These are phyloP conservation scores for Porcisia deanei DNA, from an alignment of 208 protist genomes.

Conservation along the genomic window DNA sequence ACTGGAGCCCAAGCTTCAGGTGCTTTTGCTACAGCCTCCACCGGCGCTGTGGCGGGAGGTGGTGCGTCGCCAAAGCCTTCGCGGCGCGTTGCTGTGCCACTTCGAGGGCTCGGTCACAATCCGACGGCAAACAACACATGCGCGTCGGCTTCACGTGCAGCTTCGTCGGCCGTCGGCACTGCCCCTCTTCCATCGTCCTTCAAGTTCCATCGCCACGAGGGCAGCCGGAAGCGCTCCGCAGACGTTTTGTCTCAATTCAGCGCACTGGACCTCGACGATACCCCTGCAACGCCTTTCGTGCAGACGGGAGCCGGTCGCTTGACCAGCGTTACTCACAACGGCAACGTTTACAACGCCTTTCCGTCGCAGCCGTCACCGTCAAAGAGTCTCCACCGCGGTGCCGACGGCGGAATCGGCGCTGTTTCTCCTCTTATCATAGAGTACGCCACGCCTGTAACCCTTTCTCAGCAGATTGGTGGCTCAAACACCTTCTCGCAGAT, in stretches of 20 bases:
- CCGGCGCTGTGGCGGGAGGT: not conserved
- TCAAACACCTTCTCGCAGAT: slow-evolving; percentile 34
- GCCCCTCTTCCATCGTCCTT: slow-evolving; percentile 11
- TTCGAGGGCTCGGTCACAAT: not conserved
- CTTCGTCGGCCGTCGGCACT: not conserved
- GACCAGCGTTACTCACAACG: slow-evolving; percentile 5
- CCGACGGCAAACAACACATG: not conserved
- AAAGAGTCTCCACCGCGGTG: not conserved
- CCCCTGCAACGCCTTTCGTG: slow-evolving; percentile 21
- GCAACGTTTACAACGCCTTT: slow-evolving; percentile 6
- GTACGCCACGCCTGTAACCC: slow-evolving; percentile 36
- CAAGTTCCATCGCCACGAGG: slow-evolving; percentile 43
- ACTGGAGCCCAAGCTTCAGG: not conserved
- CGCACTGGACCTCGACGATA: slow-evolving; percentile 69
- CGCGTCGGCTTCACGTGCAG: not conserved
- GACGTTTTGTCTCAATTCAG: slow-evolving; percentile 72
- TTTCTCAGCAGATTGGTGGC: slow-evolving; percentile 32
- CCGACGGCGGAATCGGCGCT: slow-evolving; percentile 10
- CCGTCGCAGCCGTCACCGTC: slow-evolving; percentile 34
- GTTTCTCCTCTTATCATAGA: slow-evolving; percentile 30
- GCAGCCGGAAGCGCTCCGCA: slow-evolving; percentile 58
- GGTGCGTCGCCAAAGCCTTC: slow-evolving; percentile 12
- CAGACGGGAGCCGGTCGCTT: slow-evolving; percentile 17
- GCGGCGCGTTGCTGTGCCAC: not conserved
- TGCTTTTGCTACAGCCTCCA: not conserved